phyloP scores from a whole-genome alignment of 805 yeast genomes.

The Lachancea dasiensis region DNA sequence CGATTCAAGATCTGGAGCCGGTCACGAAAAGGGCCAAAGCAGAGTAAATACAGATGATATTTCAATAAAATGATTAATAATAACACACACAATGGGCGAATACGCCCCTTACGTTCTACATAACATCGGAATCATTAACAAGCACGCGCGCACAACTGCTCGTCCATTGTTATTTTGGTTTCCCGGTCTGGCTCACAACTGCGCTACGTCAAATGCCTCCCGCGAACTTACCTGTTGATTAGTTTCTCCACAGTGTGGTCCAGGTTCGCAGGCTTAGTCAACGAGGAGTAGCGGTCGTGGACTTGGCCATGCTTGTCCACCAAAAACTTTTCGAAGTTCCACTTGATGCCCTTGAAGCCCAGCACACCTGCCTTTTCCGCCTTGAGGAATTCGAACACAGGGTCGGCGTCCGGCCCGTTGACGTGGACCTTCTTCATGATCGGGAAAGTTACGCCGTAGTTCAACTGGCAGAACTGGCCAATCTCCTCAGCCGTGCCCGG shows the following conservation, averaged over 20 bases:
- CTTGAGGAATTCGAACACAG: slow-evolving; percentile 76
- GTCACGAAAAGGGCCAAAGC: slow-evolving; percentile 13
- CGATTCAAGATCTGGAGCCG: slow-evolving; percentile 3
- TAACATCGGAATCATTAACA: too few relatives aligned
- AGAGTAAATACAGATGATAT: slow-evolving; percentile 6
- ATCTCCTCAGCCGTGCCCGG: slow-evolving; percentile 66
- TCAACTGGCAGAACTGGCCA: slow-evolving; percentile 62
- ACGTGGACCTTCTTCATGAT: slow-evolving; percentile 81
- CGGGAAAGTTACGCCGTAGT: slow-evolving; percentile 91
- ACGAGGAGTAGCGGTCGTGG: slow-evolving; percentile 55
- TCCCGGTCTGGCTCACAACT: background rate
- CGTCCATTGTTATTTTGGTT: background rate
- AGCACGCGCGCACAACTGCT: too few relatives aligned
- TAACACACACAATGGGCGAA: background rate
- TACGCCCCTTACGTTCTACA: too few relatives aligned
- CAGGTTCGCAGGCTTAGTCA: slow-evolving; percentile 59
- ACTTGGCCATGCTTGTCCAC: slow-evolving; percentile 51
- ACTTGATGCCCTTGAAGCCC: slow-evolving; percentile 65
- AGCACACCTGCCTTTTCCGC: slow-evolving; percentile 48
- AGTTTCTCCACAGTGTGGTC: slow-evolving; percentile 54
- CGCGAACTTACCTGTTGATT: slow-evolving; percentile 25
- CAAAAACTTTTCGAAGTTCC: slow-evolving; percentile 77
- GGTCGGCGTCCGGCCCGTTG: slow-evolving; percentile 76
- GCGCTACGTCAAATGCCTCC: background rate
- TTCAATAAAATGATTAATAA: too few relatives aligned